Conservation (phyloP, 2,329 filamentous ascomycete species). For the Delphinella strobiligena region DNA sequence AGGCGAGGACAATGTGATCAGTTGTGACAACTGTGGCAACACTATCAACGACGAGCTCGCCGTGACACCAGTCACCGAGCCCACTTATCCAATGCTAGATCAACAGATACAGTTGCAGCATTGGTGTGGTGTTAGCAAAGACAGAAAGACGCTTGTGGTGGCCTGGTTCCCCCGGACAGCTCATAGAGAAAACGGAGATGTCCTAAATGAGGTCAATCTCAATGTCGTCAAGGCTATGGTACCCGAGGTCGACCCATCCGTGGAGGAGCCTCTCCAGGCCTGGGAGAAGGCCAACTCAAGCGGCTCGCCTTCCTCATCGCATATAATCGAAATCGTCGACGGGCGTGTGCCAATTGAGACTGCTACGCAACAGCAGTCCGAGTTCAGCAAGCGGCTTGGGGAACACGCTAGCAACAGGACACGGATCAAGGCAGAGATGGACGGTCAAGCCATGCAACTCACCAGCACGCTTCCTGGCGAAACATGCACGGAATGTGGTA, state of each 20-base stretch:
- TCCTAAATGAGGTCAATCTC: conserved; percentile 35
- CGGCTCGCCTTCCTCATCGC: background rate
- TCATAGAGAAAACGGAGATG: conserved; percentile 10
- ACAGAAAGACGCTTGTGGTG: conserved; percentile 55
- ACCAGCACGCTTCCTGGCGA: conserved; percentile 57
- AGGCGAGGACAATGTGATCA: conserved; percentile 77
- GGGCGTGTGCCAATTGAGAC: conserved; percentile 2
- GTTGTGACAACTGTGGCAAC: conserved; percentile 61
- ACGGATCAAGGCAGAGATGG: background rate
- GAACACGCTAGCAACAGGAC: background rate
- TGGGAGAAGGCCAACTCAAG: conserved; percentile 7
- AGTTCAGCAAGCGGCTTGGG: too few species aligned
- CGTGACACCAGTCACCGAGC: conserved; percentile 1
- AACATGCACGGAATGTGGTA: conserved; percentile 56
- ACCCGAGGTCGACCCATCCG: conserved; percentile 57
- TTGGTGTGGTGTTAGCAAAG: conserved; percentile 56
- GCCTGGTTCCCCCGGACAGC: conserved; percentile 48
- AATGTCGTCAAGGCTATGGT: conserved; percentile 55
- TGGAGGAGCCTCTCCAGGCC: conserved; percentile 38
- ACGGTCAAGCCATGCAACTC: conserved; percentile 41
- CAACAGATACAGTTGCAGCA: conserved; percentile 18
- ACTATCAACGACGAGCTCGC: conserved; percentile 77
- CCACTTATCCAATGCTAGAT: background rate
- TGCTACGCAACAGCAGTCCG: too few species aligned
- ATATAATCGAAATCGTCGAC: conserved; percentile 11